Percentiles rank a stretch among this genome's conserved stretches.
Conservation (phyloP, 495 filamentous ascomycete genomes). For the Neohortaea acidophila region DNA sequence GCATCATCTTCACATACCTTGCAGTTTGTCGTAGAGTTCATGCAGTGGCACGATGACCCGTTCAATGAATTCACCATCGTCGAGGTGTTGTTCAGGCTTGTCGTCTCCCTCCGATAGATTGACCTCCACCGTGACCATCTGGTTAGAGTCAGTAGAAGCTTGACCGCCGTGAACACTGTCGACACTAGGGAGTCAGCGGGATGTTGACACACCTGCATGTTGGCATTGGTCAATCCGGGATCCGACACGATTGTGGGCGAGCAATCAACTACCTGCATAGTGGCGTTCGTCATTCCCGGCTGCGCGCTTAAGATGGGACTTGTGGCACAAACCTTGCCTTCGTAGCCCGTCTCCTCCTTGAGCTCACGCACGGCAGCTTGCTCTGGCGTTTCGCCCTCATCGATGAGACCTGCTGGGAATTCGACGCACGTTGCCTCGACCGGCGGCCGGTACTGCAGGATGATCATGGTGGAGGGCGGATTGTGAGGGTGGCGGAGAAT, state of each 20-base stretch:
- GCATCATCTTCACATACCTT: slow-evolving; percentile 10
- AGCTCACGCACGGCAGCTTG: slow-evolving; percentile 75
- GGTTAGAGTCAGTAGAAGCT: neutral
- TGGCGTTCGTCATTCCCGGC: slow-evolving; percentile 24
- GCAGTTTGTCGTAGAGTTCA: slow-evolving; percentile 35
- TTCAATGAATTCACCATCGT: slow-evolving; percentile 29
- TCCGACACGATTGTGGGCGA: slow-evolving; percentile 17
- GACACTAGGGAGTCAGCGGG: neutral
- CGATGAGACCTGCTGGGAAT: slow-evolving; percentile 73
- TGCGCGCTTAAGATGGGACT: slow-evolving; percentile 36
- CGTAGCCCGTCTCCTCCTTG: slow-evolving; percentile 87
- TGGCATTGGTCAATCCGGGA: slow-evolving; percentile 22
- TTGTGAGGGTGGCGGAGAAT: slow-evolving; percentile 60
- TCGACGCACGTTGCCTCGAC: slow-evolving; percentile 66
- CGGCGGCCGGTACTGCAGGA: slow-evolving; percentile 80
- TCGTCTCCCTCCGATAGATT: slow-evolving; percentile 24
- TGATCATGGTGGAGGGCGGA: slow-evolving; percentile 47
- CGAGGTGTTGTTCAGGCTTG: slow-evolving; percentile 28
- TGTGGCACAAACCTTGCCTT: slow-evolving; percentile 43
- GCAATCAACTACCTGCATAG: slow-evolving; percentile 17
- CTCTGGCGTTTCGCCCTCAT: slow-evolving; percentile 64
- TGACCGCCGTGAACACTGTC: too few species aligned
- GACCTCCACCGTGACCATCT: slow-evolving; percentile 26
- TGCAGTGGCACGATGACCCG: slow-evolving; percentile 24
- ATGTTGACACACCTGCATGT: slow-evolving; percentile 22